Conservation (phyloP, 2,329 filamentous ascomycete species). For the Cordyceps javanica region DNA sequence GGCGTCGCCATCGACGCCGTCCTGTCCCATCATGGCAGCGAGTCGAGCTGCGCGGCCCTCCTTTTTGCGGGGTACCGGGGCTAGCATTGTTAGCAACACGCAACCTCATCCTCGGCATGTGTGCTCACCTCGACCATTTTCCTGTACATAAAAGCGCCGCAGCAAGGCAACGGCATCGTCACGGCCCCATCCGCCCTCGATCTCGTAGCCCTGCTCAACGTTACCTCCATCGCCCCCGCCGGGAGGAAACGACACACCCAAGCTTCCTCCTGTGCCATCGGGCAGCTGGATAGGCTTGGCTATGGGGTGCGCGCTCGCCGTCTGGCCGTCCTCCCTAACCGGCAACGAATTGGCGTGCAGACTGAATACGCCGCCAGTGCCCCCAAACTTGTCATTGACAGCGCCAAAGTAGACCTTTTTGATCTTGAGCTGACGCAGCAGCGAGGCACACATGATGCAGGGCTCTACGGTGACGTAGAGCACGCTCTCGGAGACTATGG, state of each 20-base stretch:
- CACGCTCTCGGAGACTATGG: constrained; percentile 63
- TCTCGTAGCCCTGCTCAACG: constrained; percentile 72
- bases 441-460: constrained; percentile 96
- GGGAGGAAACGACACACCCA: constrained; percentile 31
- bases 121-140: constrained; percentile 78
- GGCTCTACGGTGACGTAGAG: constrained; percentile 98
- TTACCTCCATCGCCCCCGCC: constrained; percentile 54
- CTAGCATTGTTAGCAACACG: constrained; percentile 23
- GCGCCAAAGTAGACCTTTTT: constrained; percentile 91
- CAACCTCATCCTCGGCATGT: not conserved
- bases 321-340: constrained; percentile 28
- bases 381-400: constrained; percentile 93
- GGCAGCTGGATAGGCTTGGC: constrained; percentile 31
- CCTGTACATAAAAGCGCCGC: constrained; percentile 93
- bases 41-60: constrained; percentile 49
- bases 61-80: constrained; percentile 48
- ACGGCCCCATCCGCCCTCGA: constrained; percentile 79
- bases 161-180: constrained; percentile 91
- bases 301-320: constrained; percentile 34
- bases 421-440: constrained; percentile 82
- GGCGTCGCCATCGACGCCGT: constrained; percentile 21
- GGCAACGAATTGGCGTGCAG: constrained; percentile 62
- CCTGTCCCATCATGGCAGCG: constrained; percentile 44
- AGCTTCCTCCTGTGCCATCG: constrained; percentile 27
- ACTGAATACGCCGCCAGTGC: constrained; percentile 86